These are phyloP conservation scores for Chlorella sp. DNA, from an alignment of 139 green algal species.

Conservation along the genomic window DNA sequence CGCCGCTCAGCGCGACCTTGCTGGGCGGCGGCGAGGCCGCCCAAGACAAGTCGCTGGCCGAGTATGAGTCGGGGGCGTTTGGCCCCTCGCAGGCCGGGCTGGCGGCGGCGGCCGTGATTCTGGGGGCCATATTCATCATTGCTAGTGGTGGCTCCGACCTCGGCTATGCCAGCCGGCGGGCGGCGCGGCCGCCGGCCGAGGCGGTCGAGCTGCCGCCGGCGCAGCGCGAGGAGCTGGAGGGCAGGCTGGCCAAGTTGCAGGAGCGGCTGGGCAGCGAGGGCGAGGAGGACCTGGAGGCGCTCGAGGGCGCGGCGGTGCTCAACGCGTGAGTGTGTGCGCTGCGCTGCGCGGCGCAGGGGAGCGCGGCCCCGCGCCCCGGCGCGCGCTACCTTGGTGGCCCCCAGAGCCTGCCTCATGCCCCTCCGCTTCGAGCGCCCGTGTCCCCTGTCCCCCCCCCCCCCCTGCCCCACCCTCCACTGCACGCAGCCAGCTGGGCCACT, in stretches of 20 bases:
- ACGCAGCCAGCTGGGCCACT: constrained; percentile 18
- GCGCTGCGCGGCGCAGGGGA: too few relatives aligned
- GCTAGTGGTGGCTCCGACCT: constrained; percentile 31
- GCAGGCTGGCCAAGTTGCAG: constrained; percentile 15
- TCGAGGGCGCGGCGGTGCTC: constrained; percentile 38
- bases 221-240: constrained; percentile 27
- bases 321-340: constrained; percentile 21
- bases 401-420: not conserved
- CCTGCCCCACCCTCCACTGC: not conserved
- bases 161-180: not conserved
- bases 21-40: constrained; percentile 1
- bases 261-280: not conserved
- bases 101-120: constrained; percentile 17
- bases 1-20: constrained; percentile 32
- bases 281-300: constrained; percentile 15
- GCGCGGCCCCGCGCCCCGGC: too few relatives aligned
- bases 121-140: constrained; percentile 36
- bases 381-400: not conserved
- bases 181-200: not conserved
- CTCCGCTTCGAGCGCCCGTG: too few relatives aligned
- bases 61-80: constrained; percentile 21
- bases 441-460: too few relatives aligned
- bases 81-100: constrained; percentile 22
- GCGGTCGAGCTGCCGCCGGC: constrained; percentile 9
- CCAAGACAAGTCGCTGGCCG: constrained; percentile 1